Evolutionary conservation across 2,329 filamentous ascomycete genomes (phyloP), one percentile per base, ranked within the genome.

Genomic region (Aspergillus phoenicis): DNA sequence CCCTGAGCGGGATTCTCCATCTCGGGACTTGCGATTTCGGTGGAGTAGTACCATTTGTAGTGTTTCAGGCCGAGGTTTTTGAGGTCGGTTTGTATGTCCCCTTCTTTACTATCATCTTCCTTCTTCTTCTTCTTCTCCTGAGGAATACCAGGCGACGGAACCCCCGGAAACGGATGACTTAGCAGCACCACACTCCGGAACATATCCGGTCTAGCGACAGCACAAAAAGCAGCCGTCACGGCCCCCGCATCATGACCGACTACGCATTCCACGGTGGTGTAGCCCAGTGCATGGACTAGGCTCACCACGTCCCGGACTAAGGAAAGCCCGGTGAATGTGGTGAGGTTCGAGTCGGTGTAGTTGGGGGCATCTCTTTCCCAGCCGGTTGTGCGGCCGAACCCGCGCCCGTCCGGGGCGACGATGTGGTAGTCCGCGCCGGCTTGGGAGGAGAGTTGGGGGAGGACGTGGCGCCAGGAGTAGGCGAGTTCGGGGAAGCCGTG

Each of bases 401-500:
- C 88, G 52, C 88, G 82, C 67, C 89, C 87, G 67, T 91, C 88
- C 38, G 85, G 85, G 1, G 88, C 87, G 2, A 90, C 84, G 57
- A 87, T 87, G 69, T 87, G 83, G 74, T 86, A 90, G 28, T 87
- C 87, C 5, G 82, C 79, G 0, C 76, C 73, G 5, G 87, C 85
- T 36, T 36, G 33, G 45, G 1, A 30, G 45, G 45, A 22, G n/a
- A 91, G 77, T 0, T 77, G 71, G 6, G 83, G 81, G 67, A 91
- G 81, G 38, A 89, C 75, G 59, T 87, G 85, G 55, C 88, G 84
- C 87, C 88, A 91, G 51, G 87, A 89, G 71, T 84, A 91, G 28
- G 88, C 86, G 2, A 91, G 78, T 69, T 90, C 88, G 1, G 88
- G 88, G 64, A 85, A 91, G 39, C 88, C 88, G 73, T 89, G 88